phyloP scores from a whole-genome alignment of 371 early-diverging fungal species.

The Basidiobolus meristosporus region DNA sequence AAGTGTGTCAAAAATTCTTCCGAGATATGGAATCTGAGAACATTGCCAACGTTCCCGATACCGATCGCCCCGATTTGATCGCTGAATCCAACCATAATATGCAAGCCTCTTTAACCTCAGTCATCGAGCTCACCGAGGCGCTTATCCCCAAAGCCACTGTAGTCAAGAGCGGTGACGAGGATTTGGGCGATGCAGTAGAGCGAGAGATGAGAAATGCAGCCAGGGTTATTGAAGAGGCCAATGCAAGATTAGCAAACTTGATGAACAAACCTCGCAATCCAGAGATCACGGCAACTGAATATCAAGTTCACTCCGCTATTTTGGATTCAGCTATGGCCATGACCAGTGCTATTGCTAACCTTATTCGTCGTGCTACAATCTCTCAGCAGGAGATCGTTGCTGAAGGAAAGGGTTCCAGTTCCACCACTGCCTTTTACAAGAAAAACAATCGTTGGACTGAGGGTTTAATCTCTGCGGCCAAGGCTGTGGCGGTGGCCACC shows the following conservation, averaged over 20 bases:
- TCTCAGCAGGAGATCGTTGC: constrained; percentile 94
- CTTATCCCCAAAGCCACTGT: constrained; percentile 38
- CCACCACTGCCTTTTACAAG: constrained; percentile 87
- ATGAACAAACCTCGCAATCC: constrained; percentile 56
- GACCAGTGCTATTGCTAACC: constrained; percentile 82
- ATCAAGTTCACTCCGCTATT: constrained; percentile 82
- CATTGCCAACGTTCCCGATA: constrained; percentile 42
- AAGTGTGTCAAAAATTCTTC: constrained; percentile 54
- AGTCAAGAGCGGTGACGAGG: constrained; percentile 44
- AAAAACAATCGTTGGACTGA: constrained; percentile 98
- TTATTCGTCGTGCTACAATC: constrained; percentile 84
- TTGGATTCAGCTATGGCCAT: constrained; percentile 79
- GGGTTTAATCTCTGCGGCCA: constrained; percentile 92
- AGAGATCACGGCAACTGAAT: constrained; percentile 39
- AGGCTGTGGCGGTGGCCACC: constrained; percentile 84
- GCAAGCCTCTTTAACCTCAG: constrained; percentile 40
- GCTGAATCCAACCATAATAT: constrained; percentile 53
- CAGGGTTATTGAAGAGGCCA: constrained; percentile 80
- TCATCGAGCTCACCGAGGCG: constrained; percentile 56
- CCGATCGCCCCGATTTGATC: constrained; percentile 50
- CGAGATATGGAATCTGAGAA: constrained; percentile 62
- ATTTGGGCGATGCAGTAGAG: constrained; percentile 82
- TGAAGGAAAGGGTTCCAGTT: constrained; percentile 66
- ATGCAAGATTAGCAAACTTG: constrained; percentile 58
- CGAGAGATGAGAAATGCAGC: constrained; percentile 85